Evolutionary conservation across 2,329 filamentous ascomycete genomes (phyloP), one percentile per base, ranked within the genome.

Genomic region (Cercospora sp.): DNA sequence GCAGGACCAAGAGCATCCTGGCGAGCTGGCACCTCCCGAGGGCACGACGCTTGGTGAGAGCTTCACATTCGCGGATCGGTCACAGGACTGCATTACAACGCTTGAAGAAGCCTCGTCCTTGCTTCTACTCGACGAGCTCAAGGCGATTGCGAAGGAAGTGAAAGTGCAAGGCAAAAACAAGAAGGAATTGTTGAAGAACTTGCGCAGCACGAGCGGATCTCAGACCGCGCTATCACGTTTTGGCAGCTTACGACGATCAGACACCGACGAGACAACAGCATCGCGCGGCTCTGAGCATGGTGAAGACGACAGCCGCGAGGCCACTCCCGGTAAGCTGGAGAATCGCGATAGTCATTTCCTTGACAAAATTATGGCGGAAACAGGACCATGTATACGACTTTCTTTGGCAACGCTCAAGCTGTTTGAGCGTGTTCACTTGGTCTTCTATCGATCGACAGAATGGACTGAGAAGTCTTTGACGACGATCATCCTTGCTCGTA

Each of bases 401-500:
- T 92, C 92, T 0, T 80, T 90, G 0, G 81, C 87, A 0, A 86
- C 90, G 0, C 86, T 93, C 70, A 92, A 89, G 74, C 85, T 99
- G 0, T 99, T 99, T 75, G 93, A 97, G 78, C 88, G 95, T 28
- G 93, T 98, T 0, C 95, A 98, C 80, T 82, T 99, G 2, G 93
- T 99, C 30, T 99, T 97, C 78, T 98, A 98, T 79, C 87, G 94
- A 67, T 97, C 94, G 9, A 96, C 93, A 0, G 92, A 97, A 78
- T 99, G 95, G 95, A 97, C 94, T 0, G 94, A 98, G 75, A 98
- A 97, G 78, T 97, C 94, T 1, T 83, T 99, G 13, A 98, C 93
- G 1, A 94, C 94, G 0, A 94, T 98, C 64, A 97, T 99, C 55
- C 85, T 99, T 5, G 92, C 95, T 7, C 94, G 94, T 71, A 97